Evolutionary conservation across 192 early-diverging fungal genomes (phyloP).

Genomic region (Coemansia sp.): DNA sequence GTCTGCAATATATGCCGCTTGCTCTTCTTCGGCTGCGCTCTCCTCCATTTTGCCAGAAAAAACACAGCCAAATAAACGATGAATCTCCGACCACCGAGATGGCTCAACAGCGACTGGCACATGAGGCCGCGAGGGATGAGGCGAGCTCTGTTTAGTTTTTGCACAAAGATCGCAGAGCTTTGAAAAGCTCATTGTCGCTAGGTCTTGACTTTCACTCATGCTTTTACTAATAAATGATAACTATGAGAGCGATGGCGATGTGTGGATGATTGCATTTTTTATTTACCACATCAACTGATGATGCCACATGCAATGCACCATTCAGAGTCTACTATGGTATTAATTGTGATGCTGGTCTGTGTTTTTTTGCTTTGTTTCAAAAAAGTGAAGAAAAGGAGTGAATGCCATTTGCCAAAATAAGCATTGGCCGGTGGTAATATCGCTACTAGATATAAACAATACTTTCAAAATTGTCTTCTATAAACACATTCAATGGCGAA

Average conservation of each 20-base stretch:
- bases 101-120: conserved; percentile 9
- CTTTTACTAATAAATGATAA: not conserved
- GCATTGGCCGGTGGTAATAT: not conserved
- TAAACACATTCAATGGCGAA: not conserved
- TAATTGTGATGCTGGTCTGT: too few relatives aligned
- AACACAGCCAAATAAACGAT: conserved; percentile 18
- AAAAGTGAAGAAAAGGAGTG: not conserved
- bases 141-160: conserved; percentile 16
- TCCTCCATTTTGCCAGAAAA: not conserved
- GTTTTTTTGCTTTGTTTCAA: too few relatives aligned
- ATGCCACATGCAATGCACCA: too few relatives aligned
- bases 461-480: not conserved
- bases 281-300: too few relatives aligned
- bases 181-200: not conserved
- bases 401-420: not conserved
- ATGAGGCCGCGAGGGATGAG: conserved; percentile 43
- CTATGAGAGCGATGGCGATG: not conserved
- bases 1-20: not conserved
- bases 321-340: too few relatives aligned
- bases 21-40: not conserved
- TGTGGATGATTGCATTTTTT: not conserved
- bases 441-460: not conserved
- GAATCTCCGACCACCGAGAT: conserved; percentile 9
- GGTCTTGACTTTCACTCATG: conserved; percentile 1
- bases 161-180: conserved; percentile 17